Conservation (phyloP, 1,284 basidiomycete genomes). For the Ganoderma lingzhi region DNA sequence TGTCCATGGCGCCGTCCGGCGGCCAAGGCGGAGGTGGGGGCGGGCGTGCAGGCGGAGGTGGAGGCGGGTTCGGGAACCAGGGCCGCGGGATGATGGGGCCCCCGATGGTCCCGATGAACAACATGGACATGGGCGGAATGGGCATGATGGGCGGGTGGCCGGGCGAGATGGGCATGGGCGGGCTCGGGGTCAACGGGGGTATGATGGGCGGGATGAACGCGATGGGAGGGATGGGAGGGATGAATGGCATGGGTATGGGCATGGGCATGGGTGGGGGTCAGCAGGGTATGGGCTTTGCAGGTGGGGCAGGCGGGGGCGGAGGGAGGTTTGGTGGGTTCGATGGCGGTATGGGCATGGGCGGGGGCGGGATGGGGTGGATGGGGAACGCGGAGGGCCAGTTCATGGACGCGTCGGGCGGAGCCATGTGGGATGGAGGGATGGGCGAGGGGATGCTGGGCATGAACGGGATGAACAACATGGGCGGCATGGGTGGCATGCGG, state of each 20-base stretch:
- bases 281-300: constrained; percentile 34
- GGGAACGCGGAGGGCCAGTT: constrained; percentile 36
- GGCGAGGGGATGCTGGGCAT: constrained; percentile 44
- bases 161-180: constrained; percentile 36
- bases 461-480: constrained; percentile 50
- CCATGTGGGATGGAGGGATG: constrained; percentile 39
- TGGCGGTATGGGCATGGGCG: constrained; percentile 42
- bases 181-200: constrained; percentile 36
- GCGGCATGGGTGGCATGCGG: constrained; percentile 45
- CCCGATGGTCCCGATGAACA: constrained; percentile 49
- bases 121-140: constrained; percentile 38
- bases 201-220: constrained; percentile 37
- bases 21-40: constrained; percentile 16
- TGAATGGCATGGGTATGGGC: constrained; percentile 36
- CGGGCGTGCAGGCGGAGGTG: constrained; percentile 21
- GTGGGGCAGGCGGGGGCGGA: constrained; percentile 33
- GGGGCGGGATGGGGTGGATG: constrained; percentile 41
- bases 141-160: constrained; percentile 37
- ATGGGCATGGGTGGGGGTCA: constrained; percentile 31
- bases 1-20: constrained; percentile 31
- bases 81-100: constrained; percentile 56
- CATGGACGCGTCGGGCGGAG: constrained; percentile 32
- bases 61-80: constrained; percentile 35
- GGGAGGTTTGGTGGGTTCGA: constrained; percentile 27
- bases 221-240: constrained; percentile 27